Percentiles rank a stretch among this genome's conserved stretches.
These are phyloP conservation scores for Cydonia oblonga DNA, from an alignment of 331 rosid genomes.

Conservation along the genomic window DNA sequence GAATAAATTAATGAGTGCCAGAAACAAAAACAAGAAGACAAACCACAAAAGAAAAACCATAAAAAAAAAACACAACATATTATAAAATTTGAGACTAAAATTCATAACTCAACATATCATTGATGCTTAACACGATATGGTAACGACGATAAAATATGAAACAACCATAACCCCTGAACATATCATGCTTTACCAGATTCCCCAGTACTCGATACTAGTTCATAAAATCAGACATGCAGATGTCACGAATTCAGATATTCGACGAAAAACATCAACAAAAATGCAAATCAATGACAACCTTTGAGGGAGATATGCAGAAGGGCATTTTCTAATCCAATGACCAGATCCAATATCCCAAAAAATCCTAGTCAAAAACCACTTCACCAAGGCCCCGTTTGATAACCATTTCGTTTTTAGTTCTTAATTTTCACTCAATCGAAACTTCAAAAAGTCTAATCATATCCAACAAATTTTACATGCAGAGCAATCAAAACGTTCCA, in stretches of 20 bases:
- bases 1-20: neutral
- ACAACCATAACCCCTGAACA: neutral
- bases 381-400: neutral
- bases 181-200: neutral
- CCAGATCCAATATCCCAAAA: slow-evolving; percentile 7
- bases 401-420: neutral
- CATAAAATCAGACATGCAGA: neutral
- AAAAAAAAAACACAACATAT: neutral
- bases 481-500: neutral
- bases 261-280: neutral
- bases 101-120: neutral
- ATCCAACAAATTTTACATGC: neutral
- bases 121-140: neutral
- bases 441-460: neutral
- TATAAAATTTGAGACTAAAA: neutral
- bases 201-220: neutral
- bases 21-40: neutral
- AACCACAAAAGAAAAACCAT: neutral
- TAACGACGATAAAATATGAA: neutral
- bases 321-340: neutral
- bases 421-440: neutral
- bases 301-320: no score
- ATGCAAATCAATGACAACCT: neutral
- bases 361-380: neutral
- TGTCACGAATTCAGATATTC: neutral